phyloP scores from a whole-genome alignment of 1,139 yeast species.

The Yamadazyma sp. region DNA sequence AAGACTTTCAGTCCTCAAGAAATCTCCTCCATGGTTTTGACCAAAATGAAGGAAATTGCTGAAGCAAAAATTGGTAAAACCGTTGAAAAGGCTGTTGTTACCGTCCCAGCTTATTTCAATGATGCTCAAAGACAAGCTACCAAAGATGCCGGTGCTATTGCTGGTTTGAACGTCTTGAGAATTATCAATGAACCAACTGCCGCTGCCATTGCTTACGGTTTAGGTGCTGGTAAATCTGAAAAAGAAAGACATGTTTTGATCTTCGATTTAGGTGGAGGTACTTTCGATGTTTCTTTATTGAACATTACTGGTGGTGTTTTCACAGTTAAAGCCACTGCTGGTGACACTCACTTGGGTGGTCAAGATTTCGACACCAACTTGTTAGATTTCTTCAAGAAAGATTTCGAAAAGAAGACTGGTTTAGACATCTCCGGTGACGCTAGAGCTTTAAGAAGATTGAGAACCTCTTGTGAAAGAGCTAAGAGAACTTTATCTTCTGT shows the following conservation, averaged over 20 bases:
- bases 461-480: constrained; percentile 99
- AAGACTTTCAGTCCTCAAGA: constrained; percentile 97
- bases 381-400: constrained; percentile 81
- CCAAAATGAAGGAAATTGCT: constrained; percentile 56
- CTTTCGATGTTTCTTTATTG: constrained; percentile 63
- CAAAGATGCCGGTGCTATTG: constrained; percentile 50
- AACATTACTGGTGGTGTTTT: constrained; percentile 96
- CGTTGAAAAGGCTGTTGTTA: constrained; percentile 49
- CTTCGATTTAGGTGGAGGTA: constrained; percentile 54
- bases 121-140: constrained; percentile 55
- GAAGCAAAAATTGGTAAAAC: constrained; percentile 43
- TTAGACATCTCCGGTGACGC: constrained; percentile 86
- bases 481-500: constrained; percentile 97
- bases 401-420: constrained; percentile 96
- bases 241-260: constrained; percentile 70
- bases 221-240: constrained; percentile 62
- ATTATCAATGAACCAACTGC: constrained; percentile 54
- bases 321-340: constrained; percentile 97
- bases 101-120: constrained; percentile 52
- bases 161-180: constrained; percentile 51
- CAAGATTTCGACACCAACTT: constrained; percentile 60
- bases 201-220: constrained; percentile 52
- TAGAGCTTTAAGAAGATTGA: constrained; percentile 95
- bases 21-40: constrained; percentile 92
- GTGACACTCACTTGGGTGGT: constrained; percentile 99